A percentile compares a stretch with the other conserved stretches of the same genome.
Conservation (phyloP, 768 basidiomycete species). For the Mycena maculata region DNA sequence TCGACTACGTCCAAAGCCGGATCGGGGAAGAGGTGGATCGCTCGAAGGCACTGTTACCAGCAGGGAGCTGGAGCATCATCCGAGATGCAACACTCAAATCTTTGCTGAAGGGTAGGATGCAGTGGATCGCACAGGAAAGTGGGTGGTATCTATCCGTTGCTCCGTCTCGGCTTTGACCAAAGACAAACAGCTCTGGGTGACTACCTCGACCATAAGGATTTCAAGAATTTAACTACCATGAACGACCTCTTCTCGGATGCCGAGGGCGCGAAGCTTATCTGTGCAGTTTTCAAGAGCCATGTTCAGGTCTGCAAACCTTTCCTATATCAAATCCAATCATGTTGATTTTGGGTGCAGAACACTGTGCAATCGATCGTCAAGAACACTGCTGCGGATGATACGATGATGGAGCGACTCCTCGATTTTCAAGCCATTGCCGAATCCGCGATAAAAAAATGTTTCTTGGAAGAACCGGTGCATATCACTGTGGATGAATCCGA, state of each 20-base stretch:
- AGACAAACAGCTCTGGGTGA: slow-evolving; percentile 59
- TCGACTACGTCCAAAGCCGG: slow-evolving; percentile 58
- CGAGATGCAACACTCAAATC: slow-evolving; percentile 66
- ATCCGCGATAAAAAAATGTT: slow-evolving; percentile 59
- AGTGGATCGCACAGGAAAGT: slow-evolving; percentile 53
- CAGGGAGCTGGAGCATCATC: slow-evolving; percentile 61
- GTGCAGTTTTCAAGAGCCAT: slow-evolving; percentile 69
- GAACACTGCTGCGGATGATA: slow-evolving; percentile 70
- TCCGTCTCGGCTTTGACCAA: not conserved
- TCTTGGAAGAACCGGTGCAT: slow-evolving; percentile 55
- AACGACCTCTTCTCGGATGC: slow-evolving; percentile 74
- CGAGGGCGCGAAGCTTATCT: slow-evolving; percentile 62
- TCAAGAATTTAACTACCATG: slow-evolving; percentile 59
- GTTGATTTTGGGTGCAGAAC: slow-evolving; percentile 49
- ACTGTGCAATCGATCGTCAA: slow-evolving; percentile 74
- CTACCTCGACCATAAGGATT: slow-evolving; percentile 61
- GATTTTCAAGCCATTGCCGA: slow-evolving; percentile 73
- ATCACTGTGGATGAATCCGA: slow-evolving; percentile 33
- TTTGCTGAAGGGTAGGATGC: slow-evolving; percentile 56
- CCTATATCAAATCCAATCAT: not conserved
- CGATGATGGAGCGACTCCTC: slow-evolving; percentile 82
- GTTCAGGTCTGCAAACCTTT: slow-evolving; percentile 61
- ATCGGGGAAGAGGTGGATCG: slow-evolving; percentile 70
- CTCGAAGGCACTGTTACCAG: slow-evolving; percentile 60
- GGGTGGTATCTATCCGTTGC: slow-evolving; percentile 28